Percentiles rank a stretch among this genome's conserved stretches.
Evolutionary conservation across 768 basidiomycete genomes (phyloP).

Genomic region (Xerocomellus dryophilus): DNA sequence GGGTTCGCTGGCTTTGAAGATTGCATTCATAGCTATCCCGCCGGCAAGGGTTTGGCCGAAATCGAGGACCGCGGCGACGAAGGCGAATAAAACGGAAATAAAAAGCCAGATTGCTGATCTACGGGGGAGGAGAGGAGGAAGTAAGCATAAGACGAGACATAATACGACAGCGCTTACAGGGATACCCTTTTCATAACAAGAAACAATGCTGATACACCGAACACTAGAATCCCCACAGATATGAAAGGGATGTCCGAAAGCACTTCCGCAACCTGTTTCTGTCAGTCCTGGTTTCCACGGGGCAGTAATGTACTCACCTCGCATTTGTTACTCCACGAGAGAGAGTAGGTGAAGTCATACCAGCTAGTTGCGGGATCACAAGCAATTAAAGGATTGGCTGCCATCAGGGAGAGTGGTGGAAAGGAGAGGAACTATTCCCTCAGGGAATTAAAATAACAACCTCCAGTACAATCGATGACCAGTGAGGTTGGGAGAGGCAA

Average conservation of each 20-base stretch:
- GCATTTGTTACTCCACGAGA: conserved; percentile 40
- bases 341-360: conserved; percentile 28
- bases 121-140: neutral
- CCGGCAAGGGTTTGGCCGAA: conserved; percentile 50
- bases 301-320: conserved; percentile 37
- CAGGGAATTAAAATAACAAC: conserved; percentile 1
- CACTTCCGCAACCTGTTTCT: conserved; percentile 49
- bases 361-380: conserved; percentile 12
- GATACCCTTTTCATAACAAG: conserved; percentile 50
- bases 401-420: conserved; percentile 20
- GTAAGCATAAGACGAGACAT: conserved; percentile 1
- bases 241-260: conserved; percentile 67
- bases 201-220: conserved; percentile 58
- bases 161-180: conserved; percentile 38
- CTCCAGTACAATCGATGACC: conserved; percentile 4
- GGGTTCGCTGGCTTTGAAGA: conserved; percentile 24
- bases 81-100: conserved; percentile 54
- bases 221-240: conserved; percentile 60
- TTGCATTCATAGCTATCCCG: conserved; percentile 29
- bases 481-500: neutral
- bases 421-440: conserved; percentile 16
- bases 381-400: conserved; percentile 7
- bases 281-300: conserved; percentile 4
- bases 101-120: conserved; percentile 54
- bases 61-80: conserved; percentile 62